Base-by-base conservation (phyloP, 129 eudicot species). In the Calendula officinalis region DNA sequence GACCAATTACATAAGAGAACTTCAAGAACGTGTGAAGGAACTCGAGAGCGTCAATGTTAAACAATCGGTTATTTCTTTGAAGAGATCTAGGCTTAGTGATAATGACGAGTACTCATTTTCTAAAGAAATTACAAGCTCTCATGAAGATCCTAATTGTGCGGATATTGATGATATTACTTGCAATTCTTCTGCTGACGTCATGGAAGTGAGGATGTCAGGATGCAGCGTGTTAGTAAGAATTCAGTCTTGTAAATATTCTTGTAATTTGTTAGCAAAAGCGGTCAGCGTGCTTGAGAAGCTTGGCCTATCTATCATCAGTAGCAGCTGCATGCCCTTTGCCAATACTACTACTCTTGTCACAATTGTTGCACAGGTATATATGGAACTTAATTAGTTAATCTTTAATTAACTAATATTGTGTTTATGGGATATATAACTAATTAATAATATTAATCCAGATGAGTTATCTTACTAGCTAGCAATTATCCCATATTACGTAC, bases 311-410 rank as follows among this genome's bases (percentile, higher is more conserved):
- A 42, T 83, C 47, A 51, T 63, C 47, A 77, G 75, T 40, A 66
- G 75, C 59, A 70, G 72, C 32, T 50, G 53, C 30, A 74, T 77
- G 48, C 66, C 77, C 30, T 82, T 82, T 51, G 88, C 77, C 0
- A 15, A 51, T 53, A 54, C 71, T 8, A 57, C 69, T 39, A 62
- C 73, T 45, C 60, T 65, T 53, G 64, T 86, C 8, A 62, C 80
- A 27, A 32, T 86, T 59, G 61, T 75, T 5, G 94, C 84, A 8
- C 77, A 77, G 83, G 86, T 82, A 82, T 38, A n/a, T 22, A 22
- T 22, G n/a, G n/a, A 22, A 22, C 30, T 22, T 22, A 22, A 38
- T 45, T 44, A 14, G 9, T 22, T 10, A 54, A 7, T 50, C n/a
- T 43, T 16, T 50, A 49, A 12, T 22, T 16, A 48, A 43, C 49